Percentiles rank a stretch among this genome's conserved stretches.
These are phyloP conservation scores for Agrocybe chaxingu DNA, from an alignment of 768 basidiomycete genomes.

Conservation along the genomic window DNA sequence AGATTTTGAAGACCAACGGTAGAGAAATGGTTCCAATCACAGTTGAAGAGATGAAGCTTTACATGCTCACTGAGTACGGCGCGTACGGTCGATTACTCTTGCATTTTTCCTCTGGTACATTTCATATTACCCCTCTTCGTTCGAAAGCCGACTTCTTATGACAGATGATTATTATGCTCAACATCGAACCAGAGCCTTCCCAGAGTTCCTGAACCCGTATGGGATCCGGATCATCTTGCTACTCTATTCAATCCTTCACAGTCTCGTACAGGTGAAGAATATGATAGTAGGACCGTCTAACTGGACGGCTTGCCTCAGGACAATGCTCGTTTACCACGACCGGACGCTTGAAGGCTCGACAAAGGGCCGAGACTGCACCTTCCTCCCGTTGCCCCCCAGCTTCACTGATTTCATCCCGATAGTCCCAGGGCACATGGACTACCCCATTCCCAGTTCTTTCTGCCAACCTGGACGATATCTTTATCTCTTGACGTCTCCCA, in stretches of 20 bases:
- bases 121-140: too few relatives aligned
- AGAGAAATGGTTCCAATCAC: background rate
- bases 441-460: background rate
- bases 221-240: background rate
- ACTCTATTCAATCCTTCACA: background rate
- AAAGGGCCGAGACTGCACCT: background rate
- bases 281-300: background rate
- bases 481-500: background rate
- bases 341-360: background rate
- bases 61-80: slow-evolving; percentile 1
- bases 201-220: background rate
- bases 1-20: background rate
- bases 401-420: background rate
- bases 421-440: background rate
- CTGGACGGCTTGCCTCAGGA: background rate
- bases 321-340: background rate
- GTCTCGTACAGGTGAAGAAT: background rate
- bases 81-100: slow-evolving; percentile 1
- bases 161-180: too few relatives aligned
- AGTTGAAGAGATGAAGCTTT: background rate
- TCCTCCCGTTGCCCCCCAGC: background rate
- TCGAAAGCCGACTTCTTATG: too few relatives aligned
- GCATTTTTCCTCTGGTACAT: slow-evolving; percentile 2
- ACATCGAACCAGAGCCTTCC: background rate
- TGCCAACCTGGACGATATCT: background rate